phyloP scores from a whole-genome alignment of 2,329 filamentous ascomycete species.

The Alternaria conjuncta region DNA sequence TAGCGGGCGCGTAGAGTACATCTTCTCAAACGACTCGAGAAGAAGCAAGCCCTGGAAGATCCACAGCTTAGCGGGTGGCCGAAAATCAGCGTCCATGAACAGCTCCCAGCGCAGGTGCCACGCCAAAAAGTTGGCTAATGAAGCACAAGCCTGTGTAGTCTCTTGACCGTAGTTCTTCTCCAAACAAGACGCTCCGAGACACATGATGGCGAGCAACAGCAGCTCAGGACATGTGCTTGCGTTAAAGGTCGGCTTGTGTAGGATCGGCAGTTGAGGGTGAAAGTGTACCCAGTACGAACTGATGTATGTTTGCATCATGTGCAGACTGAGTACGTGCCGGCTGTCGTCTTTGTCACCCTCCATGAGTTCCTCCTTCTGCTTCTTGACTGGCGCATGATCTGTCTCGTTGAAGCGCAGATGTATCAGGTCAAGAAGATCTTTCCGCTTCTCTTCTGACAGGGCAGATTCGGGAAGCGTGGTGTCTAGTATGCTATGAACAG shows the following conservation, averaged over 20 bases:
- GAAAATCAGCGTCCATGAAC: conserved; percentile 88
- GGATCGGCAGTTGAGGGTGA: conserved; percentile 89
- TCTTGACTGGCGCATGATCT: conserved; percentile 74
- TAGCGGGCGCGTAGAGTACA: conserved; percentile 89
- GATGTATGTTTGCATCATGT: conserved; percentile 94
- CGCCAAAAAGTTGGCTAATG: conserved; percentile 86
- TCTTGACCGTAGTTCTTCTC: conserved; percentile 80
- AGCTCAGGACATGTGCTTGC: conserved; percentile 86
- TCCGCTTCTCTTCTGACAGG: conserved; percentile 86
- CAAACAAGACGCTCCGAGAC: conserved; percentile 87
- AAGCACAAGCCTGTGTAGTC: conserved; percentile 76
- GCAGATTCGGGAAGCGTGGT: conserved; percentile 78
- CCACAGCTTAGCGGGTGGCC: conserved; percentile 93
- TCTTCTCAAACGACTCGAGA: conserved; percentile 94
- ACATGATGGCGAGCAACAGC: conserved; percentile 86
- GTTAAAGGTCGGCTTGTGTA: conserved; percentile 93
- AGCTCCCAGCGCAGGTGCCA: conserved; percentile 96
- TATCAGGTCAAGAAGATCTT: conserved; percentile 83
- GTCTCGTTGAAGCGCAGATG: conserved; percentile 81
- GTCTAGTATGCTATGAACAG: conserved; percentile 83
- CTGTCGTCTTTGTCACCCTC: conserved; percentile 75
- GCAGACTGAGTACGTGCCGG: conserved; percentile 73
- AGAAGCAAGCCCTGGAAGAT: conserved; percentile 90
- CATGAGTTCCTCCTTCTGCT: conserved; percentile 77
- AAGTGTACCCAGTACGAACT: conserved; percentile 93